A percentile compares a stretch with the other conserved stretches of the same genome.
phyloP scores from a whole-genome alignment of 306 rosid genomes.

The Fragaria nilgerrensis region DNA sequence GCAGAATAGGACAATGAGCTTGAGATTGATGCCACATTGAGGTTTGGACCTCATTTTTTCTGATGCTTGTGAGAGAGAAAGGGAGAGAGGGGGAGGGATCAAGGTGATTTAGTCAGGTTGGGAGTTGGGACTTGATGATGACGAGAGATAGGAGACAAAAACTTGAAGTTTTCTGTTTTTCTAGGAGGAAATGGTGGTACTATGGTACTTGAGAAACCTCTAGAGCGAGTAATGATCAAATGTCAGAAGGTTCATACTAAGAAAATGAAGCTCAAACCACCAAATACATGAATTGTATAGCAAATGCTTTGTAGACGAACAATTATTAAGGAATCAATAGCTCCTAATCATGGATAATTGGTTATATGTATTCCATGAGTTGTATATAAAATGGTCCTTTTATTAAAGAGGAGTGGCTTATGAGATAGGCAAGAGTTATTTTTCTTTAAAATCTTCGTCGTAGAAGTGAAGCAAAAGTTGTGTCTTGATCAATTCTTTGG shows the following conservation, averaged over 20 bases:
- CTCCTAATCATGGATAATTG: conserved; percentile 7
- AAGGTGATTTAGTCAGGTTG: background rate
- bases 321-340: background rate
- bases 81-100: background rate
- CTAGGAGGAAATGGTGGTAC: background rate
- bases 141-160: background rate
- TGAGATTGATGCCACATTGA: conserved; percentile 43
- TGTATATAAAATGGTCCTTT: background rate
- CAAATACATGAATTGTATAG: background rate
- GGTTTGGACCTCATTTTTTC: conserved; percentile 40
- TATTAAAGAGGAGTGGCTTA: no score
- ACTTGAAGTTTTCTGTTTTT: background rate
- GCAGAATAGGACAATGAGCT: conserved; percentile 43
- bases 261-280: background rate
- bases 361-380: background rate
- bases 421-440: background rate
- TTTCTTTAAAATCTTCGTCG: background rate
- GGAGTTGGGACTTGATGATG: background rate
- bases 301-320: background rate
- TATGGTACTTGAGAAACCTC: background rate
- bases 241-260: background rate
- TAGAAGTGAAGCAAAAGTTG: conserved; percentile 26
- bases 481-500: background rate
- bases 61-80: background rate
- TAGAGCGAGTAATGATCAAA: background rate